These are phyloP conservation scores for Terana coerulea DNA, from an alignment of 768 basidiomycete species.

Conservation along the genomic window DNA sequence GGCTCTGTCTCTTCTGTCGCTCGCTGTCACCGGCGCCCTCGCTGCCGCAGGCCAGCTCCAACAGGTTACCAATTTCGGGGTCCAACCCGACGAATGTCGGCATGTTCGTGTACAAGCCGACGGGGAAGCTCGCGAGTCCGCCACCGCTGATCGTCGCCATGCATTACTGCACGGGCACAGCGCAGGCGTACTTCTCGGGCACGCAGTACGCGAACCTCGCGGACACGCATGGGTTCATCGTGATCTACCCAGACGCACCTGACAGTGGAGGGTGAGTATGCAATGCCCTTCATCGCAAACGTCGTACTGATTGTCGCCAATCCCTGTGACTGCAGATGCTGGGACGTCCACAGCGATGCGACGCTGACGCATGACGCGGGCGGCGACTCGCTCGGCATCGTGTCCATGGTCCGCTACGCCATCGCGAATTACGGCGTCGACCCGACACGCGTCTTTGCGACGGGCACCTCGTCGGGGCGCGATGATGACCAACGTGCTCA, in stretches of 20 bases:
- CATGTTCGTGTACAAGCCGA: slow-evolving; percentile 38
- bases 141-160: slow-evolving; percentile 45
- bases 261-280: too few relatives aligned
- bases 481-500: slow-evolving; percentile 60
- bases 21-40: too few relatives aligned
- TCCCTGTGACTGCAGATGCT: slow-evolving; percentile 49
- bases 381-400: slow-evolving; percentile 52
- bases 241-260: slow-evolving; percentile 46
- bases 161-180: slow-evolving; percentile 49
- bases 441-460: slow-evolving; percentile 42
- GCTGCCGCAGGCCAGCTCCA: too few relatives aligned
- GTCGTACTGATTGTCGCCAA: too few relatives aligned
- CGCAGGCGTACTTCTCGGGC: slow-evolving; percentile 46
- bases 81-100: slow-evolving; percentile 50
- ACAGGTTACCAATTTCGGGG: slow-evolving; percentile 36
- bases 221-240: slow-evolving; percentile 45
- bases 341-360: slow-evolving; percentile 47
- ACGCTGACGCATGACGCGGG: slow-evolving; percentile 56
- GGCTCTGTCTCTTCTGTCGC: too few relatives aligned
- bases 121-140: slow-evolving; percentile 18
- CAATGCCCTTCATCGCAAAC: too few relatives aligned
- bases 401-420: slow-evolving; percentile 43
- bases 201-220: slow-evolving; percentile 48
- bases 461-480: slow-evolving; percentile 51
- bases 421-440: slow-evolving; percentile 46